phyloP scores from a whole-genome alignment of 169 alveolate genomes.

The Plasmodium blacklocki region DNA sequence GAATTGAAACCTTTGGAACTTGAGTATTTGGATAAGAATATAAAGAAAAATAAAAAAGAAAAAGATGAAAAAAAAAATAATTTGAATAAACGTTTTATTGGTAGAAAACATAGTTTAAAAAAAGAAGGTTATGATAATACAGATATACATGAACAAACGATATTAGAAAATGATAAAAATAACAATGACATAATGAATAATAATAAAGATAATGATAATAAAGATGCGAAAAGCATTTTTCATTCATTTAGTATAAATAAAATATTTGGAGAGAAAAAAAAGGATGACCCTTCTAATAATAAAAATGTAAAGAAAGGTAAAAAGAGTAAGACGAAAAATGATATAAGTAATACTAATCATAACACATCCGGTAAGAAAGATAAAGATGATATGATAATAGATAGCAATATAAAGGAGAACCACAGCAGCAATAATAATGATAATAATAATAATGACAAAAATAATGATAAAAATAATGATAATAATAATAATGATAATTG shows the following conservation, averaged over 20 bases:
- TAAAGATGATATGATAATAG: neutral
- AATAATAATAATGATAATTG: neutral
- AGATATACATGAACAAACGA: too few species aligned
- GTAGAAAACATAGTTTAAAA: too few species aligned
- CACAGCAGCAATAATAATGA: neutral
- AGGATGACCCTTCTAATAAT: neutral
- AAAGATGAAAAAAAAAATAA: neutral
- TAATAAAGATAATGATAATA: neutral
- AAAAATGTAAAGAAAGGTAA: neutral
- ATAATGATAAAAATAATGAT: neutral
- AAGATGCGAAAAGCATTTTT: neutral
- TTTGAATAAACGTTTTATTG: neutral
- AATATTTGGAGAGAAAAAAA: neutral
- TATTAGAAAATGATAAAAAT: neutral
- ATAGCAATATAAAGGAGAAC: neutral
- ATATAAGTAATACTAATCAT: neutral
- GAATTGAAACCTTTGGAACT: constrained; percentile 4
- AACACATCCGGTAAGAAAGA: neutral
- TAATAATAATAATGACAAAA: neutral
- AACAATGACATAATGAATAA: neutral
- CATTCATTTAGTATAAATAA: neutral
- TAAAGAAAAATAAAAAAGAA: constrained; percentile 1
- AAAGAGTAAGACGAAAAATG: neutral
- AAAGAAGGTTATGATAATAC: too few species aligned
- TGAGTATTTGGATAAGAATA: neutral